Evolutionary conservation across 2,329 filamentous ascomycete species (phyloP).

Genomic region (Fulvia fulva): DNA sequence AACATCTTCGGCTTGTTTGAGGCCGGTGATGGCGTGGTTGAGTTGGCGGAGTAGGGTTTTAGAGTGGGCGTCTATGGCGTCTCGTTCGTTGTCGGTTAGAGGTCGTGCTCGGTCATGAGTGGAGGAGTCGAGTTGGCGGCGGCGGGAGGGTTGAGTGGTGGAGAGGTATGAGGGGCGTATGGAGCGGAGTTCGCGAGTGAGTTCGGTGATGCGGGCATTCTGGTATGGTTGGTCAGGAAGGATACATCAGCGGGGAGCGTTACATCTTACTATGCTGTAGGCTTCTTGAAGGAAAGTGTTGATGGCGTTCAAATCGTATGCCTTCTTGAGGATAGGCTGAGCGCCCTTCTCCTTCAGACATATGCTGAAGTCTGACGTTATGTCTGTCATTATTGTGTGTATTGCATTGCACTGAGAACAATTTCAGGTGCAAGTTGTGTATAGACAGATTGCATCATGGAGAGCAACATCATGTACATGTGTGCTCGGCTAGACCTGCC

Average conservation of each 20-base stretch:
- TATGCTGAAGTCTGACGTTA: slow-evolving; percentile 66
- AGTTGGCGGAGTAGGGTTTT: slow-evolving; percentile 82
- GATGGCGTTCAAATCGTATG: slow-evolving; percentile 46
- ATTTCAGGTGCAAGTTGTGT: neutral
- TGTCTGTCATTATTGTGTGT: slow-evolving; percentile 45
- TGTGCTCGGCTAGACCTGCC: neutral
- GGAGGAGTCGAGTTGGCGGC: slow-evolving; percentile 36
- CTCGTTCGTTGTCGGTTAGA: slow-evolving; percentile 76
- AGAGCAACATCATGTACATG: neutral
- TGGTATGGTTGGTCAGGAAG: slow-evolving; percentile 39
- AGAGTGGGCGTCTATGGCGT: slow-evolving; percentile 81
- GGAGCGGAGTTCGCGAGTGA: slow-evolving; percentile 73
- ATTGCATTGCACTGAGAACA: neutral
- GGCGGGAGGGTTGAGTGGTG: slow-evolving; percentile 59
- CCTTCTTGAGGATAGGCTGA: slow-evolving; percentile 45
- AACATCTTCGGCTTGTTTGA: slow-evolving; percentile 77
- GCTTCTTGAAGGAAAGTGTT: slow-evolving; percentile 93
- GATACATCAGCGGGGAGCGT: slow-evolving; percentile 18
- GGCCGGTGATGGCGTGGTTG: slow-evolving; percentile 71
- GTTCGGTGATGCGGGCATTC: slow-evolving; percentile 79
- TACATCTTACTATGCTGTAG: slow-evolving; percentile 69
- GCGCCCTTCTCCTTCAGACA: slow-evolving; percentile 58
- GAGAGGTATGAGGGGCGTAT: slow-evolving; percentile 91
- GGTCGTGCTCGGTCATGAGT: slow-evolving; percentile 43
- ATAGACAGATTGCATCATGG: neutral